Conservation (phyloP, 305 asterid genomes). For the Rubia tinctorum region DNA sequence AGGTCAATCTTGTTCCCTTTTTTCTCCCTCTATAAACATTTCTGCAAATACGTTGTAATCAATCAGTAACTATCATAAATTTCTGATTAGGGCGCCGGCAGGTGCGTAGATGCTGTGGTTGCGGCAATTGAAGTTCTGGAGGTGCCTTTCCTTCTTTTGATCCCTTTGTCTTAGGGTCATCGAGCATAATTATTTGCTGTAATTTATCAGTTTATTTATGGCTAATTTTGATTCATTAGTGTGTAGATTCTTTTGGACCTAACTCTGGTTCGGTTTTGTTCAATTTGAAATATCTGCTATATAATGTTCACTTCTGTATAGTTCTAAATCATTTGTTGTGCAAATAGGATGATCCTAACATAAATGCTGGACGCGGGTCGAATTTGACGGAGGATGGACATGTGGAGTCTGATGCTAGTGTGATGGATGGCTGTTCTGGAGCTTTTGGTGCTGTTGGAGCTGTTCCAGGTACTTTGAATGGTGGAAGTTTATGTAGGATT, state of each 20-base stretch:
- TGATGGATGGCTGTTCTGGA: slow-evolving; percentile 90
- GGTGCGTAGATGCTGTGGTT: slow-evolving; percentile 76
- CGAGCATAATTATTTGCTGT: background rate
- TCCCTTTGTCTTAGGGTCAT: background rate
- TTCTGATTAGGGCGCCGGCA: slow-evolving; percentile 49
- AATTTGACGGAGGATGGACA: slow-evolving; percentile 89
- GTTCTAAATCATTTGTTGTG: background rate
- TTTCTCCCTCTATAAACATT: background rate
- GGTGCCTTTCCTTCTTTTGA: slow-evolving; percentile 31
- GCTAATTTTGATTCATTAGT: background rate
- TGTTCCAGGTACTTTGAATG: slow-evolving; percentile 62
- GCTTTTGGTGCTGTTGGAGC: slow-evolving; percentile 97
- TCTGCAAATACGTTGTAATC: background rate
- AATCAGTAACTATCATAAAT: too few species aligned
- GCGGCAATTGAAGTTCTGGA: slow-evolving; percentile 85
- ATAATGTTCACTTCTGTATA: background rate
- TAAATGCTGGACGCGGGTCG: slow-evolving; percentile 95
- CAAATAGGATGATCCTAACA: slow-evolving; percentile 83
- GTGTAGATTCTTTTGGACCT: too few species aligned
- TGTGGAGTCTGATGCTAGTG: slow-evolving; percentile 95
- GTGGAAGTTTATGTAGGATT: background rate
- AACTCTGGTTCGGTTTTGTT: background rate
- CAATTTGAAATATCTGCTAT: background rate
- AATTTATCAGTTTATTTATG: background rate
- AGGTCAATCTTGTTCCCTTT: slow-evolving; percentile 19